Percentiles rank a stretch among this genome's conserved stretches.
phyloP scores from a whole-genome alignment of 1,139 yeast genomes.

The Pichia inconspicua region DNA sequence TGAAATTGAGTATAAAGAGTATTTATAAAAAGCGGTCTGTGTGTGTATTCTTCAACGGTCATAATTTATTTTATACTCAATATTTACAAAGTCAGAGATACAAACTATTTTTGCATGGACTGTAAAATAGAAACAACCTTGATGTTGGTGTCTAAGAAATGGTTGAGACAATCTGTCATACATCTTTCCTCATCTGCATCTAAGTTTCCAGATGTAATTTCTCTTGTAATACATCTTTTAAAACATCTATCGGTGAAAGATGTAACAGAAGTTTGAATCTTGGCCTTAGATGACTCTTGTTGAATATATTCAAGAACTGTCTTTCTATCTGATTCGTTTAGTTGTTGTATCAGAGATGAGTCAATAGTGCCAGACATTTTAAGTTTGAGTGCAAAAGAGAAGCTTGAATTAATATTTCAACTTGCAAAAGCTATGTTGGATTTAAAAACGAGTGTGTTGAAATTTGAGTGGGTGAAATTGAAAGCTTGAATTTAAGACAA shows the following conservation, averaged over 20 bases:
- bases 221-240: constrained; percentile 64
- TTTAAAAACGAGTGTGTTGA: not conserved
- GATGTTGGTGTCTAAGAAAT: constrained; percentile 82
- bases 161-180: constrained; percentile 70
- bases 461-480: not conserved
- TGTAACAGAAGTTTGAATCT: constrained; percentile 80
- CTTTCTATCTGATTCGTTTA: constrained; percentile 65
- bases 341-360: constrained; percentile 50
- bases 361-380: constrained; percentile 30
- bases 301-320: constrained; percentile 74
- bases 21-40: not conserved
- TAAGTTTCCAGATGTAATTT: constrained; percentile 42
- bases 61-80: not conserved
- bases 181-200: constrained; percentile 61
- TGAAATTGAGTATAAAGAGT: not conserved
- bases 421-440: no score
- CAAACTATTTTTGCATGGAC: constrained; percentile 11
- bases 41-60: not conserved
- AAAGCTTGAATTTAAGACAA: not conserved
- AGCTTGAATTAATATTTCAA: not conserved
- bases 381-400: not conserved
- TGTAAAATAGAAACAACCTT: constrained; percentile 63
- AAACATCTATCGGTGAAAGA: constrained; percentile 86
- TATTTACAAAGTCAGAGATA: not conserved
- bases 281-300: constrained; percentile 77